These are phyloP conservation scores for Coniferiporia weirii DNA, from an alignment of 1,284 basidiomycete genomes.

Conservation along the genomic window DNA sequence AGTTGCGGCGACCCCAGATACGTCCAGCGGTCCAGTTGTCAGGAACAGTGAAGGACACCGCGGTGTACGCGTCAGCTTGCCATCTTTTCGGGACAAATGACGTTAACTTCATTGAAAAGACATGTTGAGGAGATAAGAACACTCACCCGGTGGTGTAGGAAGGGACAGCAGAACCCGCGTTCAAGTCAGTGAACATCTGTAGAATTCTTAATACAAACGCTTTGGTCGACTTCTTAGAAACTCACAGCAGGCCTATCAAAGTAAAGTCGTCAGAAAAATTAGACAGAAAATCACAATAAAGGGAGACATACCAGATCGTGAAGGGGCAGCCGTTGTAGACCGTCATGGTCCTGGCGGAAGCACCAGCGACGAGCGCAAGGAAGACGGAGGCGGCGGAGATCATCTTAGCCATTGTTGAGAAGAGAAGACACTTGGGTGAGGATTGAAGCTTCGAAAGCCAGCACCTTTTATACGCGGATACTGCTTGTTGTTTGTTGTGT, in stretches of 20 bases:
- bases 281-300: neutral
- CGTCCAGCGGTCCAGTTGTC: constrained; percentile 28
- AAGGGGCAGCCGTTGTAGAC: constrained; percentile 23
- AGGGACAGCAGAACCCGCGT: constrained; percentile 21
- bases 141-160: constrained; percentile 12
- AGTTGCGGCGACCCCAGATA: constrained; percentile 45
- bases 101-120: too few relatives aligned
- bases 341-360: constrained; percentile 38
- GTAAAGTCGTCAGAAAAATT: neutral
- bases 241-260: constrained; percentile 18
- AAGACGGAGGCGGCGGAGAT: constrained; percentile 16
- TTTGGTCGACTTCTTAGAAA: neutral
- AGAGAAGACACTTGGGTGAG: neutral
- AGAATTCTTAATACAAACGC: neutral
- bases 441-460: neutral
- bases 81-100: constrained; percentile 18
- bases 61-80: constrained; percentile 21
- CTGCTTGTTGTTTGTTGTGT: neutral
- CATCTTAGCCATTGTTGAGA: neutral
- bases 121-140: neutral
- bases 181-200: constrained; percentile 23
- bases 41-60: constrained; percentile 23
- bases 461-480: neutral
- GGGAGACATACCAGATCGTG: constrained; percentile 29
- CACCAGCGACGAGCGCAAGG: constrained; percentile 25